Evolutionary conservation across 169 alveolate species (phyloP).

Genomic region (Plasmodium gonderi): DNA sequence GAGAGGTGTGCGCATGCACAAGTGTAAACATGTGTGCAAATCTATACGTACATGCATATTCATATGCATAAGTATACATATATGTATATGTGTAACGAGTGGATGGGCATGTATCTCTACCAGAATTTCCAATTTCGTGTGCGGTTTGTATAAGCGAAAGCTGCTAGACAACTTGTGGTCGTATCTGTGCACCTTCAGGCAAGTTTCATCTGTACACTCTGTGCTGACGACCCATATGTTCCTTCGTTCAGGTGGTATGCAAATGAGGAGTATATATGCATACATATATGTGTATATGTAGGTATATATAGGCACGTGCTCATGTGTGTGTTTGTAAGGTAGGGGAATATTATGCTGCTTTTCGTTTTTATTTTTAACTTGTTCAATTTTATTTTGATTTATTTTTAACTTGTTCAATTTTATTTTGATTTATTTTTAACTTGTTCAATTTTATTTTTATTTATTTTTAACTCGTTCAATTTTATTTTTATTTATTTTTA

Average conservation of each 20-base stretch:
- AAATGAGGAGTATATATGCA: neutral
- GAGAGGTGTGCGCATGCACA: neutral
- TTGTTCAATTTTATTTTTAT: too few relatives aligned
- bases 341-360: too few relatives aligned
- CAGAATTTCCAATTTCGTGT: conserved; percentile 56
- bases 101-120: neutral
- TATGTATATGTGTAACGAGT: neutral
- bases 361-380: too few relatives aligned
- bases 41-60: neutral
- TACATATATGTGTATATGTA: neutral
- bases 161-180: conserved; percentile 67
- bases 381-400: too few relatives aligned
- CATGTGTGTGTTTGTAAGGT: too few relatives aligned
- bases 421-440: too few relatives aligned
- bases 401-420: too few relatives aligned
- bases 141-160: conserved; percentile 68
- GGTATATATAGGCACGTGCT: neutral
- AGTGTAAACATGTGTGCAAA: neutral
- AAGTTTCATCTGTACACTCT: conserved; percentile 79
- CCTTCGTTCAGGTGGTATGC: conserved; percentile 18
- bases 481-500: too few relatives aligned
- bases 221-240: conserved; percentile 83
- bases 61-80: too few relatives aligned
- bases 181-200: conserved; percentile 78
- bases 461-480: too few relatives aligned